phyloP scores from a whole-genome alignment of 78 protist genomes.

The Carpediemonas membranifera region DNA sequence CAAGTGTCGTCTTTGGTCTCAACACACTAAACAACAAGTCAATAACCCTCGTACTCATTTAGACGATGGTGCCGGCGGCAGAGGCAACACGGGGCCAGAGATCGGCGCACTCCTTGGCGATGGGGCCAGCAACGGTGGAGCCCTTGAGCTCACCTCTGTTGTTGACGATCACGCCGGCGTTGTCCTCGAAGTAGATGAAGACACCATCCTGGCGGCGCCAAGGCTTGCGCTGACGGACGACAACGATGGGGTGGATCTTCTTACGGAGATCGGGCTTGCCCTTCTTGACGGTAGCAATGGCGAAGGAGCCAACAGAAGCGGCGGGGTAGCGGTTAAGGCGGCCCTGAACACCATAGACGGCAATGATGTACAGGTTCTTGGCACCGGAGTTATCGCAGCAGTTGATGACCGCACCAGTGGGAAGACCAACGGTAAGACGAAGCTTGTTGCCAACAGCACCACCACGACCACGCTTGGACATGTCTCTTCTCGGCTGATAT shows the following conservation, averaged over 20 bases:
- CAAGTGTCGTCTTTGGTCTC: too few relatives aligned
- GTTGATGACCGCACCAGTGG: constrained; percentile 90
- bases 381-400: constrained; percentile 99
- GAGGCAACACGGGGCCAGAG: constrained; percentile 93
- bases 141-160: constrained; percentile 97
- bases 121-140: constrained; percentile 96
- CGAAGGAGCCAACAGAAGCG: constrained; percentile 90
- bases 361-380: constrained; percentile 92
- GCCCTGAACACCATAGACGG: constrained; percentile 84
- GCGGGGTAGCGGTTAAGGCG: constrained; percentile 89
- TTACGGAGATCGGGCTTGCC: constrained; percentile 96
- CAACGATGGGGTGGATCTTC: constrained; percentile 86
- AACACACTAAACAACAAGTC: too few relatives aligned
- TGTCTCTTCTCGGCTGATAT: too few relatives aligned
- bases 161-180: constrained; percentile 96
- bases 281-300: constrained; percentile 91
- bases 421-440: constrained; percentile 70
- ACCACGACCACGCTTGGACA: too few relatives aligned
- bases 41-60: too few relatives aligned
- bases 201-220: constrained; percentile 88
- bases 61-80: constrained; percentile 6
- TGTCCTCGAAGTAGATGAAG: constrained; percentile 92
- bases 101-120: constrained; percentile 97
- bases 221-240: constrained; percentile 90
- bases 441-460: constrained; percentile 64